Evolutionary conservation across 176 grass and related monocot species (phyloP).

Genomic region (Oryza australiensis): DNA sequence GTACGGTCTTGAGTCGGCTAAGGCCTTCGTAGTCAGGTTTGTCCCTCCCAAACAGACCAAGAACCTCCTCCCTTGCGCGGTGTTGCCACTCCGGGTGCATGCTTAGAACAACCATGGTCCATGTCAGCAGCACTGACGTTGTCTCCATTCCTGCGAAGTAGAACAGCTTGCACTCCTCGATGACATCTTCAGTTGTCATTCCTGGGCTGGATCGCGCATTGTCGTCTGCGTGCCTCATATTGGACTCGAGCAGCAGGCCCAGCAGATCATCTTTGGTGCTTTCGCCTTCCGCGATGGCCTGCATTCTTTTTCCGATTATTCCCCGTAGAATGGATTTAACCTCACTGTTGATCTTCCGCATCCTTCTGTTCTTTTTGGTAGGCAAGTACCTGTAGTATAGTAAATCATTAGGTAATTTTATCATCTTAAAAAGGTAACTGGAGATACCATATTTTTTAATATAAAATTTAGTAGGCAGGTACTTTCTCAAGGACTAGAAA

Average conservation of each 20-base stretch:
- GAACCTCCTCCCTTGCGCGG: conserved; percentile 62
- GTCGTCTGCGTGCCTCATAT: conserved; percentile 18
- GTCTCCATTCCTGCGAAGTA: conserved; percentile 84
- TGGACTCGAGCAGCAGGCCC: conserved; percentile 58
- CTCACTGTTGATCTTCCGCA: conserved; percentile 48
- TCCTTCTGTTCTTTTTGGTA: conserved; percentile 46
- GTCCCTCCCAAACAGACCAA: conserved; percentile 44
- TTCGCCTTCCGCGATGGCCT: conserved; percentile 36
- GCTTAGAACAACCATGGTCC: conserved; percentile 59
- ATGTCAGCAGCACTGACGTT: conserved; percentile 60
- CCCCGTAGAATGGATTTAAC: conserved; percentile 40
- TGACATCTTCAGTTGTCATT: conserved; percentile 59
- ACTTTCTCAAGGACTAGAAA: too few species aligned
- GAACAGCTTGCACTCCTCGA: conserved; percentile 79
- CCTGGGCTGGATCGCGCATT: conserved; percentile 34
- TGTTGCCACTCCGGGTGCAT: conserved; percentile 65
- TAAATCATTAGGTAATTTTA: too few species aligned
- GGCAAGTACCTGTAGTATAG: conserved; percentile 39
- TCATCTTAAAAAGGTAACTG: too few species aligned
- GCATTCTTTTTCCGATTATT: conserved; percentile 42
- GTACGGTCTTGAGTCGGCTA: conserved; percentile 54
- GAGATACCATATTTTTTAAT: too few species aligned
- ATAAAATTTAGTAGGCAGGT: too few species aligned
- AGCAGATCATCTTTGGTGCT: conserved; percentile 41
- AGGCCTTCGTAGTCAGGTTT: conserved; percentile 57